Evolutionary conservation across 768 basidiomycete genomes (phyloP), one percentile per base, ranked within the genome.

Genomic region (Hypsizygus marmoreus): DNA sequence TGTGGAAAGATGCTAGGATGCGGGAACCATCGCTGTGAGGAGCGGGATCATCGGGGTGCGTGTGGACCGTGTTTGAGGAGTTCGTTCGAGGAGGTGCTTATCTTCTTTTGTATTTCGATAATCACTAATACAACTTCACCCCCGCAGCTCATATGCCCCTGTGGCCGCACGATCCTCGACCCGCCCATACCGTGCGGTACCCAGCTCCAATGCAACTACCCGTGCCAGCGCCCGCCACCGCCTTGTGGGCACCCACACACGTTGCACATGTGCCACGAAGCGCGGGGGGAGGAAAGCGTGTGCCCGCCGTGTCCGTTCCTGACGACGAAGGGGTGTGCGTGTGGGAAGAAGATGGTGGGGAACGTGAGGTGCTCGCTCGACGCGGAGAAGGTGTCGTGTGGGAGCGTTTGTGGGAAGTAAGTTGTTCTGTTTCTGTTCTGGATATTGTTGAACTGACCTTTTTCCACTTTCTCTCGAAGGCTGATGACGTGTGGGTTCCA

Each of bases 221-320:
- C 89, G 0, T 99, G 97, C 64, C 71, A 79, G 2, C 67, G 75
- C 0, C 82, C 85, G 1, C 65, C 80, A 1, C 85, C 84, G 0
- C 57, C 77, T 0, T 99, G 97, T 56, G 95, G 93, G 0, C 97
- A 98, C 57, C 80, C 87, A 0, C 79, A 77, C 49, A 76, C 82
- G 0, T 75, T 76, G 0, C 97, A 98, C 65, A 67, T 74, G 4
- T 98, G 97, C 57, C 97, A 98, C 62, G 86, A 88, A 53, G 81
- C 81, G 40, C 68, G 72, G 9, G 59, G 56, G 6, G n/a, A n/a
- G n/a, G n/a, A n/a, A n/a, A n/a, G n/a, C n/a, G 67, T 61, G 0
- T 99, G 97, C 62, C 95, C 95, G 1, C 90, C 93, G 0, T 99
- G 97, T 56, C 82, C 87, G 2, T 86, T 82, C 63, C 70, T 99